A percentile compares a stretch with the other conserved stretches of the same genome.
Conservation (phyloP, 179 eudicot genomes). For the Spinacia oleracea region DNA sequence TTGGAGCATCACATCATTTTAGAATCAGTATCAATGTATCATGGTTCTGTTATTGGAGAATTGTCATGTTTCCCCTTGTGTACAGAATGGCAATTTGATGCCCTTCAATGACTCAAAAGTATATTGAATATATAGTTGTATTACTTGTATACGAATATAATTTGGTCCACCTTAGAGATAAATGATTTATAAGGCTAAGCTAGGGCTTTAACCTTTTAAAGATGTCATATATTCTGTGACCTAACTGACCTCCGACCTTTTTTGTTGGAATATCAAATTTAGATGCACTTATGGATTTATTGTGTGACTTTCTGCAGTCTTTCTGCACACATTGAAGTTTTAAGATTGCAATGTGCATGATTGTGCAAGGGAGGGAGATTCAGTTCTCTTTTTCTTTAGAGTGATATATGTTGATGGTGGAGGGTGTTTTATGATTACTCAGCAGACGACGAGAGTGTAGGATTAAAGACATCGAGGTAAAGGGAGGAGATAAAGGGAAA, state of each 20-base stretch:
- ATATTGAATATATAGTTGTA: neutral
- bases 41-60: neutral
- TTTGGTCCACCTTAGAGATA: neutral
- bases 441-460: neutral
- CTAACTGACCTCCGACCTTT: neutral
- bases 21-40: neutral
- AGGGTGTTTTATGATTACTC: neutral
- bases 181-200: neutral
- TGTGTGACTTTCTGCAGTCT: neutral
- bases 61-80: neutral
- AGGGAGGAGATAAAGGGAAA: neutral
- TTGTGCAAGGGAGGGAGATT: constrained; percentile 6
- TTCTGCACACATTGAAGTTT: neutral
- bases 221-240: neutral
- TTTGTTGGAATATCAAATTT: neutral
- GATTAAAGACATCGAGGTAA: neutral
- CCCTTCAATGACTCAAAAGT: neutral
- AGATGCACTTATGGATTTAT: neutral
- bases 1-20: neutral
- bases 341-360: neutral
- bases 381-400: neutral
- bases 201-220: neutral
- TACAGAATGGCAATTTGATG: neutral
- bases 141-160: neutral
- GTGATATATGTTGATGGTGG: neutral